Percentiles rank a stretch among this genome's conserved stretches.
phyloP scores from a whole-genome alignment of 306 rosid species.

The Castanospermum australe region DNA sequence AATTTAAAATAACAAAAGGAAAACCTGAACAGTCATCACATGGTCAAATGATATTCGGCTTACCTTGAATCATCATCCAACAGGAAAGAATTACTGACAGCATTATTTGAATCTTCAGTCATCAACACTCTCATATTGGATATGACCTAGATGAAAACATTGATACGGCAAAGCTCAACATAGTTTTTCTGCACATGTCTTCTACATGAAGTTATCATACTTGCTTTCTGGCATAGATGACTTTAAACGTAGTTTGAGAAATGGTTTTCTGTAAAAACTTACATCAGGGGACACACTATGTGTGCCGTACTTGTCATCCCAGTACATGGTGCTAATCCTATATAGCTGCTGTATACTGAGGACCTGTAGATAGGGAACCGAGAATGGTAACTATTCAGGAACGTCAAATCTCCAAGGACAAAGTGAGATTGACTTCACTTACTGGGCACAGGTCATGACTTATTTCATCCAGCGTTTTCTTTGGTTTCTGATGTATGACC shows the following conservation, averaged over 20 bases:
- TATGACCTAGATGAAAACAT: slow-evolving; percentile 47
- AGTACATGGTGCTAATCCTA: slow-evolving; percentile 96
- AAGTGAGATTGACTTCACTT: slow-evolving; percentile 34
- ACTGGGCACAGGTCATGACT: slow-evolving; percentile 96
- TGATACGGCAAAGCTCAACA: slow-evolving; percentile 23
- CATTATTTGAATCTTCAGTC: slow-evolving; percentile 67
- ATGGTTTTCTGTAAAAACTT: slow-evolving; percentile 43
- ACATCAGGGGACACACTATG: slow-evolving; percentile 63
- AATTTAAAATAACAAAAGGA: neutral
- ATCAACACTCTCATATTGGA: slow-evolving; percentile 62
- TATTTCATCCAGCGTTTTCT: slow-evolving; percentile 87
- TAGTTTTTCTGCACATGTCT: neutral
- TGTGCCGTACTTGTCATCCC: slow-evolving; percentile 65
- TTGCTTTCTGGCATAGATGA: slow-evolving; percentile 10
- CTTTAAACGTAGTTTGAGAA: slow-evolving; percentile 35
- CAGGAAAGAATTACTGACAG: slow-evolving; percentile 65
- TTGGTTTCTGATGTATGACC: slow-evolving; percentile 97
- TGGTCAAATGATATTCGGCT: slow-evolving; percentile 1
- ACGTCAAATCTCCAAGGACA: slow-evolving; percentile 17
- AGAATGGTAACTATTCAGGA: slow-evolving; percentile 7
- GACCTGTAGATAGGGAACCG: slow-evolving; percentile 54
- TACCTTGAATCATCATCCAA: slow-evolving; percentile 68
- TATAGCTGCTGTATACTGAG: slow-evolving; percentile 94
- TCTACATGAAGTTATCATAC: neutral
- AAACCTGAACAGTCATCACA: neutral